Conservation (phyloP, 164 flowering plant species). For the Akebia trifoliata region DNA sequence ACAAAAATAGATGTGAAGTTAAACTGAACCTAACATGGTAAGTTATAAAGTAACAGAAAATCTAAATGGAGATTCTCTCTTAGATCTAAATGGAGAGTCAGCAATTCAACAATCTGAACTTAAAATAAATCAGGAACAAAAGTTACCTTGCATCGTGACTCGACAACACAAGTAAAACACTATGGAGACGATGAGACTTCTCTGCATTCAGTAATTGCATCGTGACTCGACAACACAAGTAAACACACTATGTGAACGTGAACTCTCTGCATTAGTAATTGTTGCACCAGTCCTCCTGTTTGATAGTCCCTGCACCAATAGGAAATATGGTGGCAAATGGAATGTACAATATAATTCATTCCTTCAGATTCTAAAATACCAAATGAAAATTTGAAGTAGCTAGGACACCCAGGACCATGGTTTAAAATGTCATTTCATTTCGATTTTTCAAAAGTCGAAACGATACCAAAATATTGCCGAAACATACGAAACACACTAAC, state of each 20-base stretch:
- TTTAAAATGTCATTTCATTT: too few relatives aligned
- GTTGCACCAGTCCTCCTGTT: slow-evolving; percentile 89
- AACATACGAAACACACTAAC: too few relatives aligned
- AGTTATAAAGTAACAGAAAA: neutral
- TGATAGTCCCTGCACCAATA: slow-evolving; percentile 66
- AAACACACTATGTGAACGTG: slow-evolving; percentile 96
- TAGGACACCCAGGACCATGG: too few relatives aligned
- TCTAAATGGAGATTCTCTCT: neutral
- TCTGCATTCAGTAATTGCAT: too few relatives aligned
- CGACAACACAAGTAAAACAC: too few relatives aligned
- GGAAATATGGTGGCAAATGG: neutral
- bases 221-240: slow-evolving; percentile 97
- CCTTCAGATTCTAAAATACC: neutral
- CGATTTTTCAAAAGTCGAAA: too few relatives aligned
- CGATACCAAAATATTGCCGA: too few relatives aligned
- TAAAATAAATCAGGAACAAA: slow-evolving; percentile 1
- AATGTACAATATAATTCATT: neutral
- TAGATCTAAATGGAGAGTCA: neutral
- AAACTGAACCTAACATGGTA: neutral
- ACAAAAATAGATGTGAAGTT: slow-evolving; percentile 12
- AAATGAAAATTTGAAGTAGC: neutral
- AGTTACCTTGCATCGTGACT: slow-evolving; percentile 89
- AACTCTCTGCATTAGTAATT: slow-evolving; percentile 89
- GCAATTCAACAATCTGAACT: neutral
- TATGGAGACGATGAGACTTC: too few relatives aligned